A percentile compares a stretch with the other conserved stretches of the same genome.
Conservation (phyloP, 2,329 filamentous ascomycete species). For the Ophiostoma fasciatum region DNA sequence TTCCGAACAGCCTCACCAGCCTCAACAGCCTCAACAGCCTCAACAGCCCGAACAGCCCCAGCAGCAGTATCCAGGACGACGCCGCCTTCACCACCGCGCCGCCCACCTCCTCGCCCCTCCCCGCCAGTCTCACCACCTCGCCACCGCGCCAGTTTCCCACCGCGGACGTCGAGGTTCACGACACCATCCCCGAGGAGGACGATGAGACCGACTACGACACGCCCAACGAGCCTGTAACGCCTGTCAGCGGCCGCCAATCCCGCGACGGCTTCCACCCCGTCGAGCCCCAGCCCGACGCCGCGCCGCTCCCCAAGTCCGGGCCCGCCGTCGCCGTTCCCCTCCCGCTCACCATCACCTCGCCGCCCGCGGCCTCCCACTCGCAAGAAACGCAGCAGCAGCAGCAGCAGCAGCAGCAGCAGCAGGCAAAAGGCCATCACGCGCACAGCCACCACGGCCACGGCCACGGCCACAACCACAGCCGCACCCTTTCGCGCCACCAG, state of each 20-base stretch:
- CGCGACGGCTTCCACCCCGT: conserved; percentile 33
- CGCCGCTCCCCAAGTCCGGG: conserved; percentile 3
- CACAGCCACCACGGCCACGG: neutral
- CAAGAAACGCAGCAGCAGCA: conserved; percentile 14
- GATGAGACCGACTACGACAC: conserved; percentile 47
- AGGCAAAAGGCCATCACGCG: neutral
- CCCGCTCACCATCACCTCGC: conserved; percentile 1
- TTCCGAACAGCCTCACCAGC: too few relatives aligned
- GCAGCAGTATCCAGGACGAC: too few relatives aligned
- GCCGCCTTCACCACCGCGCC: too few relatives aligned
- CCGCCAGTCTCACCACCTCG: too few relatives aligned
- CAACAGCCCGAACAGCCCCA: neutral
- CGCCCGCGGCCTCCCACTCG: conserved; percentile 13
- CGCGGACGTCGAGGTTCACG: conserved; percentile 25
- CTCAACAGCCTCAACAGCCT: neutral
- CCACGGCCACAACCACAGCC: conserved; percentile 8
- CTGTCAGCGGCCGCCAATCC: conserved; percentile 41
- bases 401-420: conserved; percentile 11
- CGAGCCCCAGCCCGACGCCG: conserved; percentile 15
- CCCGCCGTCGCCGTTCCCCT: conserved; percentile 10
- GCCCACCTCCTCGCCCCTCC: conserved; percentile 1
- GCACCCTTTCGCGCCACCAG: neutral
- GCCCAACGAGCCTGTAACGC: conserved; percentile 45
- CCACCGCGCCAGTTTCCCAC: conserved; percentile 32
- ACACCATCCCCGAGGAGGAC: conserved; percentile 40